These are phyloP conservation scores for Talaromyces trachyspermus DNA, from an alignment of 495 filamentous ascomycete species.

Conservation along the genomic window DNA sequence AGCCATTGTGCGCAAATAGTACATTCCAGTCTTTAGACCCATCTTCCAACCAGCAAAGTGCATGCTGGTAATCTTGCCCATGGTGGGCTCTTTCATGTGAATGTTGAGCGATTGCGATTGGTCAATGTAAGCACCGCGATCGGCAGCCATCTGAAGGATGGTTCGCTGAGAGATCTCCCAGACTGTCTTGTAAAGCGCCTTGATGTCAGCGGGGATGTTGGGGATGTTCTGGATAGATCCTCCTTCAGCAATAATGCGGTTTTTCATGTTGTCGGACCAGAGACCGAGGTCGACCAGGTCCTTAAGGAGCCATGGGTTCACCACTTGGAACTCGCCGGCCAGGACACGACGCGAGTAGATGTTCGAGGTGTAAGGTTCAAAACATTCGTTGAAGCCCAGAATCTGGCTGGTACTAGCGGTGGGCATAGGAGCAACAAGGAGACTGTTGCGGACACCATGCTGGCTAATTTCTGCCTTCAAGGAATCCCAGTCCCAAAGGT, in stretches of 20 bases:
- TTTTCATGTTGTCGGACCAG: conserved; percentile 99
- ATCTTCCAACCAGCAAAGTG: conserved; percentile 99
- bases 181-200: conserved; percentile 97
- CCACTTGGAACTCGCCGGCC: conserved; percentile 97
- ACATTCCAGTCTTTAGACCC: conserved; percentile 99
- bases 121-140: conserved; percentile 96
- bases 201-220: conserved; percentile 92
- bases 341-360: conserved; percentile 98
- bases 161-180: conserved; percentile 98
- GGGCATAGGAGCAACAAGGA: conserved; percentile 95
- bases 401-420: conserved; percentile 96
- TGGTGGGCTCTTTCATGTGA: conserved; percentile 96
- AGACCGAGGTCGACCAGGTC: conserved; percentile 96
- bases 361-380: conserved; percentile 98
- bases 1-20: conserved; percentile 97
- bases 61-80: conserved; percentile 99
- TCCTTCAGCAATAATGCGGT: conserved; percentile 95
- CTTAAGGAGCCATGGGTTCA: conserved; percentile 98
- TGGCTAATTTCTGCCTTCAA: conserved; percentile 87
- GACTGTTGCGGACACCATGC: conserved; percentile 86
- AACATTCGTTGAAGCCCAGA: conserved; percentile 97
- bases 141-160: conserved; percentile 95
- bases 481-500: conserved; percentile 91
- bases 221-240: conserved; percentile 94
- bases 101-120: conserved; percentile 99